Percentiles rank a stretch among this genome's conserved stretches.
phyloP scores from a whole-genome alignment of 257 asterid species.

The Euphrasia confusa region DNA sequence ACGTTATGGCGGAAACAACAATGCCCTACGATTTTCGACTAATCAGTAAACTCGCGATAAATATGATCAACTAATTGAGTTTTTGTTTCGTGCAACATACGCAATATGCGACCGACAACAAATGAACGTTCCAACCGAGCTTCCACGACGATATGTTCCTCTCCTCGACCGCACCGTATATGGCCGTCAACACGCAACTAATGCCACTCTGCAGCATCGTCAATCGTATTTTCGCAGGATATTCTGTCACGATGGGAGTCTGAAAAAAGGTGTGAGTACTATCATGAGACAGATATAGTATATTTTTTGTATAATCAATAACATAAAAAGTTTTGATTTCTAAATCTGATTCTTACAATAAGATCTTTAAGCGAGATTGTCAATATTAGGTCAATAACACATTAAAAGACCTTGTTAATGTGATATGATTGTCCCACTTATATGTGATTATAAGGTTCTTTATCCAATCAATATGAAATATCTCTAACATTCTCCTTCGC shows the following conservation, averaged over 20 bases:
- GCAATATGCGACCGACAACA: constrained; percentile 35
- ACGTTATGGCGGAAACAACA: constrained; percentile 38
- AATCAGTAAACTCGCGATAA: neutral
- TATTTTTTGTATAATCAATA: no score
- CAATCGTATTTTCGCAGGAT: constrained; percentile 43
- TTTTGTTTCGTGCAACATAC: constrained; percentile 24
- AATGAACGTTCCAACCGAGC: constrained; percentile 44
- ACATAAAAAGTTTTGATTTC: no score
- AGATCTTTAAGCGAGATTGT: no score
- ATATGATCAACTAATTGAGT: no score
- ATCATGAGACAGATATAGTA: no score
- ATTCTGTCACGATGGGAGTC: constrained; percentile 41
- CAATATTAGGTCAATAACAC: no score
- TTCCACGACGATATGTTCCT: constrained; percentile 40
- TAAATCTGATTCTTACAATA: no score
- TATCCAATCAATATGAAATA: no score
- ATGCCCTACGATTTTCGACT: constrained; percentile 36
- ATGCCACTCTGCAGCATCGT: constrained; percentile 39
- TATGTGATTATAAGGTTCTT: no score
- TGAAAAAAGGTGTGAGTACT: constrained; percentile 1
- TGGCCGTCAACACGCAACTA: constrained; percentile 31
- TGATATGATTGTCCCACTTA: no score
- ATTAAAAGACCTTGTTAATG: no score
- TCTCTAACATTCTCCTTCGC: no score
- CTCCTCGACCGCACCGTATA: constrained; percentile 36